Evolutionary conservation across 2,329 filamentous ascomycete species (phyloP).

Genomic region (Trichoderma sp.): DNA sequence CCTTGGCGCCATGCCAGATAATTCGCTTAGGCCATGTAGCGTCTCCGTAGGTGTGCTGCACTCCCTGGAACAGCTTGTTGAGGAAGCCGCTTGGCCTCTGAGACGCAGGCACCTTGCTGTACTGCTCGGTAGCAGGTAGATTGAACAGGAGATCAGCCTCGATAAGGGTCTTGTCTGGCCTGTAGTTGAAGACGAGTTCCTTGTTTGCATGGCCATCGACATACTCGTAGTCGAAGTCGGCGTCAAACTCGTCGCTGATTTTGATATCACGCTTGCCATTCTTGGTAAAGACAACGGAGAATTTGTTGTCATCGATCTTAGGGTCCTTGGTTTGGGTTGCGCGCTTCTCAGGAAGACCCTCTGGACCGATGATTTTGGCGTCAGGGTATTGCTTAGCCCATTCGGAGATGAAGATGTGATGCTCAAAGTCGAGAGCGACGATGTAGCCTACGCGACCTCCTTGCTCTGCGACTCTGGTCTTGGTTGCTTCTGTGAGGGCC

Average conservation of each 20-base stretch:
- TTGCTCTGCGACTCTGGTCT: slow-evolving; percentile 61
- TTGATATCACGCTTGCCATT: slow-evolving; percentile 52
- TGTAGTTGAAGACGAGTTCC: slow-evolving; percentile 86
- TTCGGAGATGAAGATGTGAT: slow-evolving; percentile 88
- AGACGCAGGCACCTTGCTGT: slow-evolving; percentile 61
- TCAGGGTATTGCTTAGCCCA: slow-evolving; percentile 80
- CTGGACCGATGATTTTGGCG: slow-evolving; percentile 78
- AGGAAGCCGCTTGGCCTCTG: slow-evolving; percentile 37
- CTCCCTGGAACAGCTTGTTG: slow-evolving; percentile 47
- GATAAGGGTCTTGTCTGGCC: slow-evolving; percentile 76
- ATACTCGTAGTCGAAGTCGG: slow-evolving; percentile 84
- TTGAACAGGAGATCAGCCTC: slow-evolving; percentile 93
- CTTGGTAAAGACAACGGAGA: slow-evolving; percentile 67
- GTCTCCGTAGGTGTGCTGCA: slow-evolving; percentile 64
- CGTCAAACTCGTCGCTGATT: slow-evolving; percentile 77
- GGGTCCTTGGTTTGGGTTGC: slow-evolving; percentile 46
- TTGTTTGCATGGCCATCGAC: slow-evolving; percentile 78
- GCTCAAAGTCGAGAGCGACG: slow-evolving; percentile 83
- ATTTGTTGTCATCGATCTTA: slow-evolving; percentile 54
- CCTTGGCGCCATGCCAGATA: slow-evolving; percentile 72
- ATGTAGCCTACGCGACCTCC: slow-evolving; percentile 79
- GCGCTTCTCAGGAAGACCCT: slow-evolving; percentile 83
- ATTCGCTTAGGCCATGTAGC: slow-evolving; percentile 79
- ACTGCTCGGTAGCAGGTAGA: slow-evolving; percentile 84
- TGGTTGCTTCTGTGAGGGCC: slow-evolving; percentile 75